A percentile compares a stretch with the other conserved stretches of the same genome.
Evolutionary conservation across 2,329 filamentous ascomycete species (phyloP).

Genomic region (Trichophyton benhamiae): DNA sequence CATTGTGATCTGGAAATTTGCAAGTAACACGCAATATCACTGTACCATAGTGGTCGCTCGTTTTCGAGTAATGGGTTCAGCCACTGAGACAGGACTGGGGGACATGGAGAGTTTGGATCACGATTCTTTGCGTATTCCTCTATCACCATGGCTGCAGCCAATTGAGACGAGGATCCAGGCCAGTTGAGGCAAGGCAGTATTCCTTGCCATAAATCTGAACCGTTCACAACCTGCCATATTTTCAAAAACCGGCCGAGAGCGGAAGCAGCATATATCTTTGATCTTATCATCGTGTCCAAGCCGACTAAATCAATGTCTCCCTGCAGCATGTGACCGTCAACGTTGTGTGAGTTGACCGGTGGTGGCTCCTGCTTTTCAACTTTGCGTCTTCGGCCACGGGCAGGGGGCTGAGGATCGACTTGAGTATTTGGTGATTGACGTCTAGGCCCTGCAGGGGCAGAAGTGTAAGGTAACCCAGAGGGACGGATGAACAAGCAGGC

Average conservation of each 20-base stretch:
- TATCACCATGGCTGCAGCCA: constrained; percentile 68
- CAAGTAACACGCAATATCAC: constrained; percentile 79
- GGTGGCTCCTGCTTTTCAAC: constrained; percentile 69
- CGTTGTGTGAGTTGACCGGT: constrained; percentile 67
- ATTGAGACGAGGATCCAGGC: constrained; percentile 70
- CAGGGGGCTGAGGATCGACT: constrained; percentile 37
- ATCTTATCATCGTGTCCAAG: constrained; percentile 74
- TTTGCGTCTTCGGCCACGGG: constrained; percentile 66
- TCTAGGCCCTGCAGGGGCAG: constrained; percentile 24
- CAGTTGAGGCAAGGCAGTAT: constrained; percentile 58
- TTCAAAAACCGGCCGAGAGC: constrained; percentile 79
- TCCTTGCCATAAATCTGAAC: constrained; percentile 47
- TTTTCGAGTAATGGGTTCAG: constrained; percentile 67
- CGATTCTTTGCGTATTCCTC: constrained; percentile 68
- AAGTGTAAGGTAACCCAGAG: constrained; percentile 70
- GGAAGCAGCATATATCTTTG: constrained; percentile 72
- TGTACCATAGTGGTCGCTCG: constrained; percentile 70
- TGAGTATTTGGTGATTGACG: constrained; percentile 31
- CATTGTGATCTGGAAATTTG: constrained; percentile 86
- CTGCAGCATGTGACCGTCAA: constrained; percentile 95
- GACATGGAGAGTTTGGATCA: constrained; percentile 24
- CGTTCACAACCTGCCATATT: constrained; percentile 50
- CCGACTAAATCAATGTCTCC: constrained; percentile 93
- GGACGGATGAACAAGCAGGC: constrained; percentile 79
- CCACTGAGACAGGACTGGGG: constrained; percentile 37